Conservation (phyloP, 2,329 filamentous ascomycete species). For the Penicillium sclerotigenum region DNA sequence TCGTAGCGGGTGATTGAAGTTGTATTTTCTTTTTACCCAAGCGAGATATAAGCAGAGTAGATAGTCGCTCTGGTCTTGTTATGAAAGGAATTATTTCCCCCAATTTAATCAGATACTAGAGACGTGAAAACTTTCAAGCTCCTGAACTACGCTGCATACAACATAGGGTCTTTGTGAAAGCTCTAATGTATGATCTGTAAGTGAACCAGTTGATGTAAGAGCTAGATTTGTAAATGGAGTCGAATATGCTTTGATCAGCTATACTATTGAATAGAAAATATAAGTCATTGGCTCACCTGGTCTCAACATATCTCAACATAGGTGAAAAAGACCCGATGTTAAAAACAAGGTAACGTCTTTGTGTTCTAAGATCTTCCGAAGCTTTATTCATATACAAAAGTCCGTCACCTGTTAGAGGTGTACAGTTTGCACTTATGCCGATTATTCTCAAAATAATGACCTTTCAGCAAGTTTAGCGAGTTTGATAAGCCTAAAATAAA, state of each 20-base stretch:
- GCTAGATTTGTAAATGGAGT: neutral
- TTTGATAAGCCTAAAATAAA: neutral
- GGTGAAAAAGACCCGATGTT: neutral
- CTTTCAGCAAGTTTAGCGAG: neutral
- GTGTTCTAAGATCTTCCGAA: neutral
- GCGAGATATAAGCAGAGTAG: neutral
- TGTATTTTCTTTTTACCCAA: neutral
- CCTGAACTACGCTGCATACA: too few relatives aligned
- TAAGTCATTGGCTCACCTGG: neutral
- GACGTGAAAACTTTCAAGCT: neutral
- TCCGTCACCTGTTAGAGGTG: neutral
- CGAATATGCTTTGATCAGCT: neutral
- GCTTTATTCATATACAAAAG: neutral
- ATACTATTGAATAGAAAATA: neutral
- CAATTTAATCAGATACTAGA: neutral
- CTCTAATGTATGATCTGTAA: neutral
- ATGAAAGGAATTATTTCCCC: neutral
- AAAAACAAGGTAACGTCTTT: too few relatives aligned
- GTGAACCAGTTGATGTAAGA: neutral
- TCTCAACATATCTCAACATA: too few relatives aligned
- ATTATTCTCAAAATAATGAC: neutral
- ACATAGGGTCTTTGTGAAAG: neutral
- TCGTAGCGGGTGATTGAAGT: too few relatives aligned
- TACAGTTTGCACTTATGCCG: neutral
- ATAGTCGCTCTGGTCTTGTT: neutral